Conservation (phyloP, 208 protist genomes). For the Crithidia thermophila region DNA sequence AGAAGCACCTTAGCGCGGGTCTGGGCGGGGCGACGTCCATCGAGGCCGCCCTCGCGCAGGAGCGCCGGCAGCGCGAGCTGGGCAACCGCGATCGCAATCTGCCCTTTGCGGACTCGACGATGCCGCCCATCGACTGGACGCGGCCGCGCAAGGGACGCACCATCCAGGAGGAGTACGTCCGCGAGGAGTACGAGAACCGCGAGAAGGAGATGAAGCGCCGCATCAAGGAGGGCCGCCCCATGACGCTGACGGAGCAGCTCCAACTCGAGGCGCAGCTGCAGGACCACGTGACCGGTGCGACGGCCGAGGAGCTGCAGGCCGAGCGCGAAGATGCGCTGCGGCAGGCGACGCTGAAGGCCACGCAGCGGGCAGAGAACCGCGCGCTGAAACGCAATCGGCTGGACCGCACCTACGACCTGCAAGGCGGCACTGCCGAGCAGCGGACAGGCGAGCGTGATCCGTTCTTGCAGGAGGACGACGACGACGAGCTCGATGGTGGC, state of each 20-base stretch:
- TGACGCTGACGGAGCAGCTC: constrained; percentile 86
- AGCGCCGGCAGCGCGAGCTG: constrained; percentile 48
- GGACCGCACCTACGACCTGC: constrained; percentile 25
- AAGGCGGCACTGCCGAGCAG: neutral
- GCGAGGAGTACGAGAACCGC: constrained; percentile 74
- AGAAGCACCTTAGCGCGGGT: constrained; percentile 68
- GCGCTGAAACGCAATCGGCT: constrained; percentile 20
- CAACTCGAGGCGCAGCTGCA: constrained; percentile 71
- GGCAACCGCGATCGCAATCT: constrained; percentile 47
- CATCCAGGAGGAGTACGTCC: constrained; percentile 77
- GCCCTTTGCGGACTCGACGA: constrained; percentile 42
- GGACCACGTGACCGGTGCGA: constrained; percentile 50
- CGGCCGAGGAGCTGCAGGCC: constrained; percentile 55
- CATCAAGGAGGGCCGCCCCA: constrained; percentile 68
- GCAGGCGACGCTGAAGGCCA: constrained; percentile 37
- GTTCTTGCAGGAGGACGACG: constrained; percentile 11
- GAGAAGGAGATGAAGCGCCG: constrained; percentile 71
- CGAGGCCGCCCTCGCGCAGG: constrained; percentile 69
- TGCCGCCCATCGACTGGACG: constrained; percentile 76
- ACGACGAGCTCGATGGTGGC: neutral
- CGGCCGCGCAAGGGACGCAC: constrained; percentile 47
- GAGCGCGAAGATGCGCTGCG: constrained; percentile 56
- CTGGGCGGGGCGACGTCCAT: constrained; percentile 66
- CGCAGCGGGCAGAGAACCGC: constrained; percentile 31
- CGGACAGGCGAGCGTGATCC: constrained; percentile 7